A percentile compares a stretch with the other conserved stretches of the same genome.
Conservation (phyloP, 23 red algal species). For the Gracilaria gracilis region DNA sequence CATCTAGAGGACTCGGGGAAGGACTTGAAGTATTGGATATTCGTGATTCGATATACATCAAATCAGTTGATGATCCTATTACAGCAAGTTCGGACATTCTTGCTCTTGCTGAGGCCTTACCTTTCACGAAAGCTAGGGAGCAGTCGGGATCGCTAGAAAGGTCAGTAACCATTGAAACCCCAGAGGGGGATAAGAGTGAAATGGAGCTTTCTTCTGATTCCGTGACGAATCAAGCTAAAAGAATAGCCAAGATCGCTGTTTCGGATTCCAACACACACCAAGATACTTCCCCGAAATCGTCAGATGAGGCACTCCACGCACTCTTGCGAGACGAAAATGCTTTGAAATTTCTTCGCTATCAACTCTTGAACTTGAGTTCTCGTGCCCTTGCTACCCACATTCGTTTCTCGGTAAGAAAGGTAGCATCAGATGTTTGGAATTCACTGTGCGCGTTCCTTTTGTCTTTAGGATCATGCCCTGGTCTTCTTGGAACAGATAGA, state of each 20-base stretch:
- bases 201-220: constrained; percentile 50
- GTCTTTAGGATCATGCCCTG: constrained; percentile 42
- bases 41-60: neutral
- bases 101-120: constrained; percentile 39
- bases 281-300: neutral
- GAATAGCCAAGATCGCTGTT: constrained; percentile 53
- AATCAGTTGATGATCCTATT: constrained; percentile 20
- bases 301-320: constrained; percentile 13
- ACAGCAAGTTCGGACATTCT: constrained; percentile 33
- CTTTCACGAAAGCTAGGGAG: neutral
- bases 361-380: constrained; percentile 20
- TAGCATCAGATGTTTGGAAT: constrained; percentile 67
- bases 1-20: neutral
- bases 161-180: neutral
- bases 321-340: constrained; percentile 29
- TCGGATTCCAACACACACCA: constrained; percentile 17
- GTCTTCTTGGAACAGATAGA: constrained; percentile 16
- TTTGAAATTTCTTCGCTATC: neutral
- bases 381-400: neutral
- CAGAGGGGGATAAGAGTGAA: constrained; percentile 29
- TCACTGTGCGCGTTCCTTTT: constrained; percentile 41
- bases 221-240: constrained; percentile 52
- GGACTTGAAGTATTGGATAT: neutral
- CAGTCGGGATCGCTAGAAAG: neutral
- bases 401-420: constrained; percentile 7